phyloP scores from a whole-genome alignment of 225 moss, liverwort and hornwort species.

The Physcomitrium patens region DNA sequence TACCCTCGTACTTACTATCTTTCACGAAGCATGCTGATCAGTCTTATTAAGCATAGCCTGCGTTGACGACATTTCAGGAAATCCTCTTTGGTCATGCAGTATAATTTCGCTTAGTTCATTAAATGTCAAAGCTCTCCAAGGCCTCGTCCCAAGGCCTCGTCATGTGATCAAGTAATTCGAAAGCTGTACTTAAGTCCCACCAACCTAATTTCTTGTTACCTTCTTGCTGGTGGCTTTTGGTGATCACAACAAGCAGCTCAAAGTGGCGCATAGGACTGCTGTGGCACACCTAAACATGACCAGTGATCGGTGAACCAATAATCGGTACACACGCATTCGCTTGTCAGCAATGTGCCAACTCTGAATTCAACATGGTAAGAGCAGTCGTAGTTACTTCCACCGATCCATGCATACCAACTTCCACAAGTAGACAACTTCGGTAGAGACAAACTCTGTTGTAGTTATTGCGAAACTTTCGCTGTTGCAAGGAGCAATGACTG shows the following conservation, averaged over 20 bases:
- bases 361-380: too few relatives aligned
- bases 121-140: too few relatives aligned
- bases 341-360: background rate
- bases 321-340: too few relatives aligned
- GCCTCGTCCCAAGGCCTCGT: too few relatives aligned
- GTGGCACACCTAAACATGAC: constrained; percentile 2
- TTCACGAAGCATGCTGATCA: background rate
- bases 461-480: background rate
- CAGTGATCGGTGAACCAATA: background rate
- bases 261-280: background rate
- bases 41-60: background rate
- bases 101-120: too few relatives aligned
- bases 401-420: background rate
- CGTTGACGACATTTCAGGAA: too few relatives aligned
- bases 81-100: too few relatives aligned
- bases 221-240: background rate
- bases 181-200: background rate
- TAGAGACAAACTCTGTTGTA: constrained; percentile 12
- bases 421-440: background rate
- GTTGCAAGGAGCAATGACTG: background rate
- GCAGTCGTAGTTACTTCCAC: too few relatives aligned
- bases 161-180: too few relatives aligned
- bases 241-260: background rate
- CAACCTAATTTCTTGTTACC: background rate
- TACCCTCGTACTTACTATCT: too few relatives aligned